Base-by-base conservation (phyloP, 257 asterid genomes). In the Ilex asprella region DNA sequence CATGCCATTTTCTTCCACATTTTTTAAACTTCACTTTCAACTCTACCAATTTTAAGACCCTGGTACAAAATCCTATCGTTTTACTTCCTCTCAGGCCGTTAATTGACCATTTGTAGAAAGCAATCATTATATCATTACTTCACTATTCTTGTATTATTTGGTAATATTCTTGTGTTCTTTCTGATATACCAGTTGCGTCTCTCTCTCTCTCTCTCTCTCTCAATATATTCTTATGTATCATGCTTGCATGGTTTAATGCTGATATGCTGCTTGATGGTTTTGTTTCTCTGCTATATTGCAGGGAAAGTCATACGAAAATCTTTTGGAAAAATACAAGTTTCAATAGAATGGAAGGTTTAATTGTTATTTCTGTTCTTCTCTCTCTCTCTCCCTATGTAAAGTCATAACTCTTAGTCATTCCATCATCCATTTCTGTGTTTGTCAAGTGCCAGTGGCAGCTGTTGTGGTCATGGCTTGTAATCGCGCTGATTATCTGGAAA, bases 391-490 rank as follows among this genome's bases (percentile, higher is more conserved):
- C 47, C 59, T 46, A n/a, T 49, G 39, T n/a, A n/a, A n/a, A n/a
- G n/a, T n/a, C n/a, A n/a, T n/a, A 39, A 56, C 54, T 56, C 35
- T 69, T 12, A 30, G 14, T 62, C 2, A 39, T 59, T 12, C 56
- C 31, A 39, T 47, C 31, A 32, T 62, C 39, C 41, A 27, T 51
- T 59, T 61, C 63, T 65, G 50, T 13, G 41, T 62, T 35, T 65
- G 64, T 63, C 86, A 93, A 97, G 87, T 75, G 66, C 91, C 96
- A 58, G 89, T 89, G 60, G 96, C 99, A 49, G 99, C 97, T 55
- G 92, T 93, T 52, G 99, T 93, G 60, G 79, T 93, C 53, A 93
- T 93, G 97, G 96, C 99, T 70, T 93, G 99, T 79, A 89, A 79
- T 76, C 96, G 97, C 73, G 95, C 97, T 58, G 99, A 93, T 82